Base-by-base conservation (phyloP, 768 basidiomycete genomes). In the Leccinum disarticulatum region DNA sequence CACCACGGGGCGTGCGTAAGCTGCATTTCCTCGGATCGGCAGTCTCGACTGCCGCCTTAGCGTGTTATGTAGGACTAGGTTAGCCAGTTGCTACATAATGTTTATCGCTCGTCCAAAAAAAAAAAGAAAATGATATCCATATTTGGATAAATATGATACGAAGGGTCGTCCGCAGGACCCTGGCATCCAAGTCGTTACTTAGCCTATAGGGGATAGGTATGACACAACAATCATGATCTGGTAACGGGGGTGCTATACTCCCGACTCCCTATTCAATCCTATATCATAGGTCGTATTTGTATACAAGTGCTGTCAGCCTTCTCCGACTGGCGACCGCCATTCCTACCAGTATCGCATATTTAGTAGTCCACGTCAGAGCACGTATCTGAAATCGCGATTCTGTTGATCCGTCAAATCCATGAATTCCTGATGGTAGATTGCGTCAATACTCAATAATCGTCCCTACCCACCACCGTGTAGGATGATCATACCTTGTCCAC, bases 351-450 rank as follows among this genome's bases (percentile, higher is more conserved):
- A 43, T 19, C 43, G 43, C 43, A 43, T 43, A 11, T n/a, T 11
- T 33, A 13, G 33, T 33, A 43, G 43, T 43, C n/a, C n/a, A 10
- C 10, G n/a, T 43, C 72, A 88, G 58, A 89, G 72, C 28, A 89
- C 86, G 66, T 90, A 90, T 74, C 89, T 78, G 73, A 87, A 90
- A 55, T 88, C 86, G 10, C 83, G 79, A 64, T 90, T 90, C 69
- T 90, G 85, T 31, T 73, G 77, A 67, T 91, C 89, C 1, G 89
- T 91, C 64, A 90, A 73, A 67, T 91, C 89, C 74, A 89, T 70
- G 68, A 83, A 87, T 78, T 83, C 87, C 86, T 90, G 10, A 10
- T 46, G 43, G 43, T 10, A 55, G 7, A 19, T 3, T 52, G 22
- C 27, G 33, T 65, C 48, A 64, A 43, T 8, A n/a, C 3, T 11